Evolutionary conservation across 768 basidiomycete genomes (phyloP), one percentile per base, ranked within the genome.

Genomic region (Mycena galericulata): DNA sequence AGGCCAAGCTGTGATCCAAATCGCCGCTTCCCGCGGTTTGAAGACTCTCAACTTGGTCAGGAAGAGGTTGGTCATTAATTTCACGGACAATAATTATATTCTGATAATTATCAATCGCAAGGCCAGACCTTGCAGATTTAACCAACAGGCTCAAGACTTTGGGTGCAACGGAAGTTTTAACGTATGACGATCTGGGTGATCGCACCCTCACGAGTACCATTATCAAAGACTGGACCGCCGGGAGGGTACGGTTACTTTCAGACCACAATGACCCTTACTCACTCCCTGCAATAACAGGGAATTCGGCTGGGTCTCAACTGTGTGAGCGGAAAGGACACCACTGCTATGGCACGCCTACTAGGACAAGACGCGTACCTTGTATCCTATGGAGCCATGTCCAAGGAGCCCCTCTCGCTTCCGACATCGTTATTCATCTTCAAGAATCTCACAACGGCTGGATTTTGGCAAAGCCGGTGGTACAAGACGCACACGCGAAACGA

Each of bases 321-420:
- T 67, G 82, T 87, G 79, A 79, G 93, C 30, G 94, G 95, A 0
- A 84, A 85, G 55, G 83, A 89, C 47, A 94, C 93, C 0, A 88
- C 87, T 0, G 72, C 82, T 9, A 94, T 96, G 93, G 83, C 87
- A 1, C 85, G 88, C 55, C 80, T 92, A 10, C 82, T 97, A 0
- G 91, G 90, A 27, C 79, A 83, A 46, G 81, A 91, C 70, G 89
- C 91, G 3, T 91, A 92, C 69, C 84, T 96, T 15, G 90, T 96
- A 10, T 94, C 95, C 0, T 97, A 96, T 61, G 95, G 95, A 30
- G 94, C 92, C 7, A 96, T 97, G 95, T 92, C 95, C 1, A 95
- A 92, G 75, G 85, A 91, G 58, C 93, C 95, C 0, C 78, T 97
- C 20, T 86, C 89, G 1, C 76, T 97, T 24, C 92, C 95, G 1